Evolutionary conservation across 148 eudicot genomes (phyloP).

Genomic region (Limonium bicolor): DNA sequence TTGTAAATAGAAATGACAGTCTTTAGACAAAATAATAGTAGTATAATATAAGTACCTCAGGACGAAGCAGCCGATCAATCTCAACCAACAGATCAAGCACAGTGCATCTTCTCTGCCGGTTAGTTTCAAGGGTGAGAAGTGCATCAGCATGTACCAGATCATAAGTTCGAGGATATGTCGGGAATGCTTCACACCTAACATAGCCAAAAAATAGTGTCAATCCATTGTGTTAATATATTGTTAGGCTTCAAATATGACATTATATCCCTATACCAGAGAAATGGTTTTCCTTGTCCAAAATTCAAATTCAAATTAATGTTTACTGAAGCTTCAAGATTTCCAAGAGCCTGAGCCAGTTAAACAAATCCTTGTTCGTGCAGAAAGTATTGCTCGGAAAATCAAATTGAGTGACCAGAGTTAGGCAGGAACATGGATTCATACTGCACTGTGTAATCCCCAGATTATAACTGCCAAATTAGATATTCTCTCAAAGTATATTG

Average conservation of each 20-base stretch:
- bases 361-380: too few relatives aligned
- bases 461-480: background rate
- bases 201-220: too few relatives aligned
- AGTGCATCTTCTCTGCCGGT: conserved; percentile 41
- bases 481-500: background rate
- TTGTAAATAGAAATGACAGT: background rate
- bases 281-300: too few relatives aligned
- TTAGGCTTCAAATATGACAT: too few relatives aligned
- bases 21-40: background rate
- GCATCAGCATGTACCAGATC: conserved; percentile 93
- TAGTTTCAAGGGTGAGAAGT: conserved; percentile 55
- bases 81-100: conserved; percentile 62
- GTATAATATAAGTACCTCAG: conserved; percentile 51
- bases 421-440: background rate
- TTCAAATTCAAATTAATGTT: too few relatives aligned
- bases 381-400: too few relatives aligned
- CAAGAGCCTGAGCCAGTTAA: too few relatives aligned
- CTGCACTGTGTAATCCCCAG: background rate
- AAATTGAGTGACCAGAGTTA: too few relatives aligned
- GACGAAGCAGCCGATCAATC: conserved; percentile 94
- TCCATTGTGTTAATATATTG: too few relatives aligned
- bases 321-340: too few relatives aligned
- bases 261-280: too few relatives aligned
- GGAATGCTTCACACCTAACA: conserved; percentile 99
- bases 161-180: conserved; percentile 88